These are phyloP conservation scores for Fusarium oxysporum DNA, from an alignment of 2,329 filamentous ascomycete species.

Conservation along the genomic window DNA sequence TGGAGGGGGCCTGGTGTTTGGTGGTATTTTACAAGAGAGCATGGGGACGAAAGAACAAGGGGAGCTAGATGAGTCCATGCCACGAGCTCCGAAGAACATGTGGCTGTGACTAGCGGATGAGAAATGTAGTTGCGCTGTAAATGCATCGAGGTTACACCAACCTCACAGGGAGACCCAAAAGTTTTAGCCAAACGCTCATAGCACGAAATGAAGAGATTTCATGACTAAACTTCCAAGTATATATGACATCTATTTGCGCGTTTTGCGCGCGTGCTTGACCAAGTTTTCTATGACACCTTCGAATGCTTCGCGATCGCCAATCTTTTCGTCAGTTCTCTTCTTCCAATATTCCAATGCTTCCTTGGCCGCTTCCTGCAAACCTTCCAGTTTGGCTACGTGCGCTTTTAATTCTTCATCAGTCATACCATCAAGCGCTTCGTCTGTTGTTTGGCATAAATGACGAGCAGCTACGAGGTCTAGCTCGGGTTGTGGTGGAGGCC, in stretches of 20 bases:
- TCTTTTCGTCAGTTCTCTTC: conserved; percentile 83
- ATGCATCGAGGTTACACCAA: conserved; percentile 43
- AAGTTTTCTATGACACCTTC: conserved; percentile 97
- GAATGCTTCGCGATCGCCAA: conserved; percentile 92
- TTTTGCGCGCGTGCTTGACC: conserved; percentile 89
- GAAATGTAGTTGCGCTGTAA: conserved; percentile 41
- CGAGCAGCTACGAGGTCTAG: conserved; percentile 83
- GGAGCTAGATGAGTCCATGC: conserved; percentile 16
- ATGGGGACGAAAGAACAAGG: conserved; percentile 23
- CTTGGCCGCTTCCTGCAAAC: conserved; percentile 76
- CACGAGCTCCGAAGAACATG: conserved; percentile 15
- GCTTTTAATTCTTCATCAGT: conserved; percentile 79
- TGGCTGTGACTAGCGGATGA: conserved; percentile 31
- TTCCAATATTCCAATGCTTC: conserved; percentile 90
- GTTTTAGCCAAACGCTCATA: conserved; percentile 35
- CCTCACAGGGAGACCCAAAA: conserved; percentile 37
- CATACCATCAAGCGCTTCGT: conserved; percentile 83
- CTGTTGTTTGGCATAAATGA: conserved; percentile 84
- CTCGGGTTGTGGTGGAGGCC: conserved; percentile 75
- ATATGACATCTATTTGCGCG: conserved; percentile 71
- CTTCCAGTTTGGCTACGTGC: conserved; percentile 77
- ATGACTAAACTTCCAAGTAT: conserved; percentile 26
- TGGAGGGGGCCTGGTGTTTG: conserved; percentile 44
- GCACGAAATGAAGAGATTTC: conserved; percentile 38
- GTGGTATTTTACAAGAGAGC: conserved; percentile 35